Conservation (phyloP, 2,329 filamentous ascomycete species). For the Colletotrichum sp. region DNA sequence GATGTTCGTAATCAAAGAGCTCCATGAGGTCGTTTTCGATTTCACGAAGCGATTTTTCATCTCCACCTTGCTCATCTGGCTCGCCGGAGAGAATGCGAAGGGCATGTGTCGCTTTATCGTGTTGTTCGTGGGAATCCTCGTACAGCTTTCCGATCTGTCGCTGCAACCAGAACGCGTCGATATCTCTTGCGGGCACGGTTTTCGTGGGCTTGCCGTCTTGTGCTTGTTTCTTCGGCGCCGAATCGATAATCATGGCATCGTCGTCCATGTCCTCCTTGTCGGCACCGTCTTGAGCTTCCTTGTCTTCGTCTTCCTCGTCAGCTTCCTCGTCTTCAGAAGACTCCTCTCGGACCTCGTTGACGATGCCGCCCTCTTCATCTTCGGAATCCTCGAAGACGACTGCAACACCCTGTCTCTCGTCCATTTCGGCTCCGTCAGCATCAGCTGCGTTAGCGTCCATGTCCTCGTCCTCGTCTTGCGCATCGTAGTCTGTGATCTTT, state of each 20-base stretch:
- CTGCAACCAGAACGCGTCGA: conserved; percentile 97
- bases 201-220: conserved; percentile 59
- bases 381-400: conserved; percentile 95
- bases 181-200: conserved; percentile 81
- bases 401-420: conserved; percentile 94
- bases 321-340: conserved; percentile 82
- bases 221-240: conserved; percentile 54
- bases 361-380: conserved; percentile 80
- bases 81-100: conserved; percentile 82
- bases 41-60: conserved; percentile 86
- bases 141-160: conserved; percentile 89
- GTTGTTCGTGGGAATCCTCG: conserved; percentile 88
- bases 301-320: conserved; percentile 67
- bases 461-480: conserved; percentile 92
- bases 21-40: conserved; percentile 99
- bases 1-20: conserved; percentile 95
- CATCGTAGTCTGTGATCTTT: conserved; percentile 98
- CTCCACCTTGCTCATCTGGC: conserved; percentile 71
- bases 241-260: conserved; percentile 87
- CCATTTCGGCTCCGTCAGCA: conserved; percentile 76
- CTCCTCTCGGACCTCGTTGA: conserved; percentile 88
- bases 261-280: conserved; percentile 39
- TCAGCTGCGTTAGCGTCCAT: conserved; percentile 74
- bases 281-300: conserved; percentile 55
- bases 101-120: conserved; percentile 88